A percentile compares a stretch with the other conserved stretches of the same genome.
Conservation (phyloP, 305 asterid species). For the Andrographis paniculata region DNA sequence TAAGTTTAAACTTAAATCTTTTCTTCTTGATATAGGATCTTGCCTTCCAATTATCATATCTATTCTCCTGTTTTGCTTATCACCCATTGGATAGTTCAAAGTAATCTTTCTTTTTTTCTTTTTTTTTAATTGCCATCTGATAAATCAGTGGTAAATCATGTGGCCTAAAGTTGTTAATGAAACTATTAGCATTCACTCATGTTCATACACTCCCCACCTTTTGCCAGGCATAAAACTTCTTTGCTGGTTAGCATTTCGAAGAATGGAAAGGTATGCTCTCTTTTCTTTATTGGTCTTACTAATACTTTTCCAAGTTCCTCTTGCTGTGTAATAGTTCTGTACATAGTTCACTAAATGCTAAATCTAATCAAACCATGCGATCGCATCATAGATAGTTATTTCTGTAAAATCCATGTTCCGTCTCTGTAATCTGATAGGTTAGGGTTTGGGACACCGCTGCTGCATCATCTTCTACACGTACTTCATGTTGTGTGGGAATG, state of each 20-base stretch:
- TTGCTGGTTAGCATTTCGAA: slow-evolving; percentile 62
- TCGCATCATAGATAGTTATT: background rate
- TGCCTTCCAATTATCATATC: background rate
- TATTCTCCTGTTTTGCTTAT: too few species aligned
- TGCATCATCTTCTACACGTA: slow-evolving; percentile 49
- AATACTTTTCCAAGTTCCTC: background rate
- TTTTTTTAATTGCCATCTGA: background rate
- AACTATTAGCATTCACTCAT: background rate
- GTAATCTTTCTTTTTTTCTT: background rate
- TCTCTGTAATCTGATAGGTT: slow-evolving; percentile 28
- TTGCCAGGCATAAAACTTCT: slow-evolving; percentile 60
- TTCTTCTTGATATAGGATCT: slow-evolving; percentile 5
- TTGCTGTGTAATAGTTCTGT: background rate
- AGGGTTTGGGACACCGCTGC: slow-evolving; percentile 66
- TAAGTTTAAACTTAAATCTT: too few species aligned
- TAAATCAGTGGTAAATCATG: background rate
- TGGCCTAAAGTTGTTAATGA: background rate
- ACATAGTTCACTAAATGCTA: slow-evolving; percentile 1
- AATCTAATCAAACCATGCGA: slow-evolving; percentile 1
- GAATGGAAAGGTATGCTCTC: slow-evolving; percentile 63
- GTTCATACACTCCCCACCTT: slow-evolving; percentile 10
- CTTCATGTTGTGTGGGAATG: slow-evolving; percentile 78
- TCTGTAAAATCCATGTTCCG: background rate
- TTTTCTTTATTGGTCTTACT: slow-evolving; percentile 4
- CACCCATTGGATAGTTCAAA: too few species aligned